Evolutionary conservation across 257 asterid species (phyloP), one percentile per base, ranked within the genome.

Genomic region (Henckelia pumila): DNA sequence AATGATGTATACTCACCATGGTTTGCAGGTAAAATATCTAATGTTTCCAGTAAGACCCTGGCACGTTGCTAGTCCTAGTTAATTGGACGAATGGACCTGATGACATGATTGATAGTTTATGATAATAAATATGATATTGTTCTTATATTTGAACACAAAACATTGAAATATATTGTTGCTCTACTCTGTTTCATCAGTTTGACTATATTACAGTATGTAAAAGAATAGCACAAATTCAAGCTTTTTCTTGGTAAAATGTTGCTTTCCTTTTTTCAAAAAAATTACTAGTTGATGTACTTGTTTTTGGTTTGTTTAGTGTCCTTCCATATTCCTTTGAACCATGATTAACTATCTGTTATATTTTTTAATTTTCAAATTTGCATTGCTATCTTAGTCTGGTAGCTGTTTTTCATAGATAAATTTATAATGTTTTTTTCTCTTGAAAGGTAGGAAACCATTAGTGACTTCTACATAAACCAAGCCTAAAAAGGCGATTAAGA

Each of bases 1-100:
- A 63, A 94, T 91, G 99, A 94, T 94, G 99, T 94, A 94, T 72
- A 88, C 96, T 69, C 97, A 94, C 87, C 99, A 87, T 71, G 99
- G 99, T 47, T 85, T 94, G 78, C 77, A 76, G 97, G 98, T 83
- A 83, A 57, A 40, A 2, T 65, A 68, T 73, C 74, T 71, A 40
- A 40, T 40, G 57, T 26, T 61, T 70, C 47, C n/a, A 58, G 50
- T 37, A 56, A 66, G 21, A 22, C 70, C n/a, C n/a, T n/a, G n/a
- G n/a, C n/a, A n/a, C n/a, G n/a, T 23, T 26, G 2, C 35, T 30
- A 3, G 7, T 21, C 57, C 56, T 29, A 66, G 49, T 35, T 61
- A 24, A 53, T 77, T 63, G 22, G 70, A 64, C 49, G 21, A 29
- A 50, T 57, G 23, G 63, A 50, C 75, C 69, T 67, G 56, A 64